Conservation (phyloP, 805 yeast genomes). For the Metschnikowia baotianmanensis region DNA sequence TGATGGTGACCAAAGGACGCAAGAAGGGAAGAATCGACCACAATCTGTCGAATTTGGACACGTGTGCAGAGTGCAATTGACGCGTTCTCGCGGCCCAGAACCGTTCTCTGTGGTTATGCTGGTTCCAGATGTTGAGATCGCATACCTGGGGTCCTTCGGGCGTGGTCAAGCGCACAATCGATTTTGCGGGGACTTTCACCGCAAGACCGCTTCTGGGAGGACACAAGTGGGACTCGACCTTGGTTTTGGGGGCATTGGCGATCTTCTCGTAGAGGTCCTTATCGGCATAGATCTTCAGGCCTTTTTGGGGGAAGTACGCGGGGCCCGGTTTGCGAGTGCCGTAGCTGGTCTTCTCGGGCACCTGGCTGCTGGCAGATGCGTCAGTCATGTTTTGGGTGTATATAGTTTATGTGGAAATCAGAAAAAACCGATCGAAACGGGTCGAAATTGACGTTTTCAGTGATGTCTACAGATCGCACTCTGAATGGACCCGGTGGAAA, state of each 20-base stretch:
- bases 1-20: conserved; percentile 62
- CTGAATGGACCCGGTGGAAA: no score
- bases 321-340: conserved; percentile 46
- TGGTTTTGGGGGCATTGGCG: conserved; percentile 43
- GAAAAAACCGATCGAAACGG: neutral
- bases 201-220: conserved; percentile 60
- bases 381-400: neutral
- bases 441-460: no score
- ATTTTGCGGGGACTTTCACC: conserved; percentile 58
- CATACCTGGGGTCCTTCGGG: conserved; percentile 74
- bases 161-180: conserved; percentile 56
- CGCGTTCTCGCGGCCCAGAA: conserved; percentile 71
- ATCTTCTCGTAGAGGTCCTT: conserved; percentile 45
- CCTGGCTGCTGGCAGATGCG: conserved; percentile 23
- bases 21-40: conserved; percentile 68
- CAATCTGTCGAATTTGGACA: conserved; percentile 56
- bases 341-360: conserved; percentile 32
- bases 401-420: neutral
- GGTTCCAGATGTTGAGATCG: conserved; percentile 64
- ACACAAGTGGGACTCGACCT: conserved; percentile 42
- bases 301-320: conserved; percentile 56
- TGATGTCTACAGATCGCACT: no score
- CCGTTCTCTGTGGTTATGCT: conserved; percentile 58
- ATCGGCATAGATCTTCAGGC: conserved; percentile 52
- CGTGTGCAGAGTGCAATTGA: conserved; percentile 63